Evolutionary conservation across 495 filamentous ascomycete genomes (phyloP), one percentile per base, ranked within the genome.

Genomic region (Chlorociboria aeruginascens): DNA sequence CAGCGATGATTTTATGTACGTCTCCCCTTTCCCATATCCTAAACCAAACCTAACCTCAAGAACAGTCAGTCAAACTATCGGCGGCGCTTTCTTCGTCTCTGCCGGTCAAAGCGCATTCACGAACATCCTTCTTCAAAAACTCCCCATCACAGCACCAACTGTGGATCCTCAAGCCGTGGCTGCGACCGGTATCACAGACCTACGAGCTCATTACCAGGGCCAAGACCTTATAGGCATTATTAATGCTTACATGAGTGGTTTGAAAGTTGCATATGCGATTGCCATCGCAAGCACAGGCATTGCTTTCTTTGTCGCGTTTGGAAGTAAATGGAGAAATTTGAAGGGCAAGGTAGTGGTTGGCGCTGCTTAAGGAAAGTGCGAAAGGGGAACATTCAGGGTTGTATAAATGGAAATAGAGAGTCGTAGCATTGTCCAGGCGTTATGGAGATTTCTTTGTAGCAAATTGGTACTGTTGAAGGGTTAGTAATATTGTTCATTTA

Each of bases 81-180:
- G 79, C 10, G 81, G 77, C 40, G 74, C 82, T 3, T 61, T 88
- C 38, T 84, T 86, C 58, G 64, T 79, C 34, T 71, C 74, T 0
- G 70, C 82, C 25, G 81, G 71, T 4, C 69, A 85, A 53, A 79
- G 76, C 45, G 68, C 83, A 4, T 72, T 84, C 53, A 69, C 73
- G 45, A 78, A 76, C 47, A 63, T 69, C 10, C 66, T 85, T 0
- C 60, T 73, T 31, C 45, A 51, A 0, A 64, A 68, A 66, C 25
- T 69, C 63, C 48, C 49, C 28, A 28, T 8, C 10, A 41, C 7
- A 10, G 57, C 48, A 0, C 57, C 57, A 37, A 42, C 6, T 30
- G 43, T 60, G 13, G 36, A 51, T 14, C 67, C 54, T 13, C 17
- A 47, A 6, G 40, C 62, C 20, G 69, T 76, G 50, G 65, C 68